Percentiles rank a stretch among this genome's conserved stretches.
These are phyloP conservation scores for Pelargonium citronellum DNA, from an alignment of 441 rosid species.

Conservation along the genomic window DNA sequence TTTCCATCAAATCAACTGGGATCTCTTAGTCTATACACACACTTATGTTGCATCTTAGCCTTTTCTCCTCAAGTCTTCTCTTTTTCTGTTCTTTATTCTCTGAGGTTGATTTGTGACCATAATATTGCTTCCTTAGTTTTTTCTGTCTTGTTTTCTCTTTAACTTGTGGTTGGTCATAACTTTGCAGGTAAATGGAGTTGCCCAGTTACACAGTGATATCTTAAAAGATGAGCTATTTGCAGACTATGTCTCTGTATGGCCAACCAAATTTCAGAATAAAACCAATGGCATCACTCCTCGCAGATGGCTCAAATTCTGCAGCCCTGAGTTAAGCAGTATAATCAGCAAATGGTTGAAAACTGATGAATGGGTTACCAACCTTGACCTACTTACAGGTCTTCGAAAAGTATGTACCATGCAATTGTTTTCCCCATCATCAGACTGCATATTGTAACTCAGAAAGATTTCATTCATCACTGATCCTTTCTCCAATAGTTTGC, in stretches of 20 bases:
- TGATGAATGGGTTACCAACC: conserved; percentile 81
- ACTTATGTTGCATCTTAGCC: not conserved
- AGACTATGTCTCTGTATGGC: conserved; percentile 93
- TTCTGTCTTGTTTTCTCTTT: not conserved
- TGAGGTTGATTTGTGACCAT: too few relatives aligned
- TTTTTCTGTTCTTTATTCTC: conserved; percentile 5
- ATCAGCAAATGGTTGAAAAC: conserved; percentile 90
- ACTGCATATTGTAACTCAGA: conserved; percentile 8
- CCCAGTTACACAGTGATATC: conserved; percentile 94
- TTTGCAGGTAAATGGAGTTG: conserved; percentile 93
- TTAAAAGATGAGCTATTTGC: conserved; percentile 80
- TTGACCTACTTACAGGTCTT: conserved; percentile 83
- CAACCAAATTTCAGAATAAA: conserved; percentile 88
- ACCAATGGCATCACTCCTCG: conserved; percentile 97
- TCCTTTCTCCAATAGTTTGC: conserved; percentile 59
- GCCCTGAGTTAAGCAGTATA: conserved; percentile 87
- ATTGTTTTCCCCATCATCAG: conserved; percentile 5
- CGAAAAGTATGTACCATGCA: conserved; percentile 46
- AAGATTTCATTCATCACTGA: conserved; percentile 21
- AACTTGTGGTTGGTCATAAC: conserved; percentile 15
- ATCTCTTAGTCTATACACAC: not conserved
- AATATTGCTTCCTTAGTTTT: too few relatives aligned
- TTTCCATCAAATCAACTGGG: conserved; percentile 4
- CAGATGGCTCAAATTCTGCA: conserved; percentile 93
- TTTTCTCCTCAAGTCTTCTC: conserved; percentile 9